These are phyloP conservation scores for Dalbergia cultrata DNA, from an alignment of 306 rosid genomes.

Conservation along the genomic window DNA sequence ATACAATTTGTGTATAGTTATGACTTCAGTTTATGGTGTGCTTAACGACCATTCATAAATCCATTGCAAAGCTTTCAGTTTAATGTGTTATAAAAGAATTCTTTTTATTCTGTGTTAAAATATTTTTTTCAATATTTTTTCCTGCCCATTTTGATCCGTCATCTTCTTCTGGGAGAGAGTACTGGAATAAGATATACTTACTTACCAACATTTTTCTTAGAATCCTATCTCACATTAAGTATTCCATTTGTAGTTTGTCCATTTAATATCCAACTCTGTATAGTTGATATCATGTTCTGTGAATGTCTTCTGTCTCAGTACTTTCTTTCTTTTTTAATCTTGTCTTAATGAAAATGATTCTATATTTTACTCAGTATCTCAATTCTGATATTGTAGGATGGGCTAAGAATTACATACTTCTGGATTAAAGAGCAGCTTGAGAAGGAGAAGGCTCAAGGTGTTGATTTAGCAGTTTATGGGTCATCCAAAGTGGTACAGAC, in stretches of 20 bases:
- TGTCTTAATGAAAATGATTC: neutral
- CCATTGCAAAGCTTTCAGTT: neutral
- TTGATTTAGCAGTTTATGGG: conserved; percentile 76
- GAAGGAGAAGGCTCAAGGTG: conserved; percentile 85
- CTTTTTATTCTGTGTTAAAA: neutral
- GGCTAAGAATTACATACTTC: conserved; percentile 91
- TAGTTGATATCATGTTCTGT: conserved; percentile 15
- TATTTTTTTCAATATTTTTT: neutral
- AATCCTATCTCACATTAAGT: neutral
- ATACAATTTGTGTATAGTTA: conserved; percentile 4
- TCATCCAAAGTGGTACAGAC: conserved; percentile 96
- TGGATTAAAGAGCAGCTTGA: conserved; percentile 98
- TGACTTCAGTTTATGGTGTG: neutral
- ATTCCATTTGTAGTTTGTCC: neutral
- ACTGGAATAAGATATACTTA: conserved; percentile 17
- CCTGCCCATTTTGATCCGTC: conserved; percentile 21
- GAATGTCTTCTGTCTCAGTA: neutral
- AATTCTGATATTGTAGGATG: conserved; percentile 67
- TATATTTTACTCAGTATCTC: conserved; percentile 22
- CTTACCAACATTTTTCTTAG: neutral
- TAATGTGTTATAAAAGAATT: conserved; percentile 19
- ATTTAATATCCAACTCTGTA: conserved; percentile 3
- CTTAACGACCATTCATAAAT: neutral
- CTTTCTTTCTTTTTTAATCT: neutral
- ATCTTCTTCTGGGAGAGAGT: conserved; percentile 4